Percentiles rank a stretch among this genome's conserved stretches.
Conservation (phyloP, 352 stramenopile species). For the Pythium aquatile region DNA sequence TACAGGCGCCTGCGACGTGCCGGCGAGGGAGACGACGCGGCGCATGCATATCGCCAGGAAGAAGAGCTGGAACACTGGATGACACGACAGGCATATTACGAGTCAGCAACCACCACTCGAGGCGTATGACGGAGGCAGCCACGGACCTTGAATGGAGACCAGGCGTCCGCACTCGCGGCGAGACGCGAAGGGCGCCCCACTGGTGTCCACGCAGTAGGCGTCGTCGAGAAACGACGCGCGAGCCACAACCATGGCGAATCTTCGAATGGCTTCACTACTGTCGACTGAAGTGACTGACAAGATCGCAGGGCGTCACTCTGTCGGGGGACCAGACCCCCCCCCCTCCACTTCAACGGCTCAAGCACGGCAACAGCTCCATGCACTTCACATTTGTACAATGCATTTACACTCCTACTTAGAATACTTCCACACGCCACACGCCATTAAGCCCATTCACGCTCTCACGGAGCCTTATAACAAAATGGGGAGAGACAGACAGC, state of each 20-base stretch:
- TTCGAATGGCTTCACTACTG: background rate
- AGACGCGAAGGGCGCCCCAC: constrained; percentile 15
- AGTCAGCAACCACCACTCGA: background rate
- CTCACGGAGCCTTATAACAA: too few species aligned
- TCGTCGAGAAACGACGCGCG: constrained; percentile 17
- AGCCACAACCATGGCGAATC: background rate
- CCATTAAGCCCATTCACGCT: background rate
- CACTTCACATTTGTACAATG: background rate
- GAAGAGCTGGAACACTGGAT: constrained; percentile 27
- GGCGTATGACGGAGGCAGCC: too few species aligned
- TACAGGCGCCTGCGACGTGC: background rate
- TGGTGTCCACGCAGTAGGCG: constrained; percentile 28
- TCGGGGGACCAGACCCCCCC: background rate
- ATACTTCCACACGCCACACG: background rate
- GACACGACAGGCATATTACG: background rate
- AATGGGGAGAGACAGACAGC: too few species aligned
- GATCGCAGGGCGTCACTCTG: background rate
- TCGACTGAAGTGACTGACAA: background rate
- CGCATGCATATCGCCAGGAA: constrained; percentile 42
- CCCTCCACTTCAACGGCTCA: too few species aligned
- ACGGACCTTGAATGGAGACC: constrained; percentile 22
- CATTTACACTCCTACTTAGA: background rate
- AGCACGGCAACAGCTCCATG: too few species aligned
- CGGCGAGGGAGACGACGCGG: constrained; percentile 36
- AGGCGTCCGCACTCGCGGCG: constrained; percentile 14